phyloP scores from a whole-genome alignment of 1,284 basidiomycete genomes.

The Mycena sp. region DNA sequence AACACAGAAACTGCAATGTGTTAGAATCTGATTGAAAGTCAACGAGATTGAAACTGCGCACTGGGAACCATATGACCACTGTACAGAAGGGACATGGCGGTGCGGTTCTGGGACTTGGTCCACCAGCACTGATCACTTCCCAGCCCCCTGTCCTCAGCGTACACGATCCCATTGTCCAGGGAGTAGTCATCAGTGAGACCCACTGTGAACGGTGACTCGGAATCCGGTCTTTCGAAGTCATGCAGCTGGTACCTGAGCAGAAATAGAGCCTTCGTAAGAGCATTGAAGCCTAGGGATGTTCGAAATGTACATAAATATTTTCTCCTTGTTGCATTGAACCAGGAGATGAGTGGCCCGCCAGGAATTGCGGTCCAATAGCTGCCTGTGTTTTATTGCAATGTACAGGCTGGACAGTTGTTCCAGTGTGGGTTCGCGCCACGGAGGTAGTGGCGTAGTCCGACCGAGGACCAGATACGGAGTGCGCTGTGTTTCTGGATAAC shows the following conservation, averaged over 20 bases:
- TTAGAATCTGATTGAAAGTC: not conserved
- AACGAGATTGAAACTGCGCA: not conserved
- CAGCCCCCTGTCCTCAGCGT: not conserved
- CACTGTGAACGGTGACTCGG: not conserved
- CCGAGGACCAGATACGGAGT: not conserved
- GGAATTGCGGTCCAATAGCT: not conserved
- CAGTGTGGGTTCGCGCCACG: not conserved
- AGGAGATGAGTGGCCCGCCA: not conserved
- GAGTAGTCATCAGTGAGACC: not conserved
- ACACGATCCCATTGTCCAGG: not conserved
- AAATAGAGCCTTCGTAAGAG: not conserved
- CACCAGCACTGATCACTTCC: slow-evolving; percentile 3
- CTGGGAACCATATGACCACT: not conserved
- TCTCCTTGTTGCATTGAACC: not conserved
- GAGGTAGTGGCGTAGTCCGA: not conserved
- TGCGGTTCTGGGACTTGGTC: not conserved
- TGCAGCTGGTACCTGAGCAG: not conserved
- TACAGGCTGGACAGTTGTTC: not conserved
- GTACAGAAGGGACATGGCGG: not conserved
- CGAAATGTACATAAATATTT: not conserved
- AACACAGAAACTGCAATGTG: not conserved
- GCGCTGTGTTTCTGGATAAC: not conserved
- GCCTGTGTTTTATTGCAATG: not conserved
- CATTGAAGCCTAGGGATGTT: too few relatives aligned
- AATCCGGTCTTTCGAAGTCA: not conserved